These are phyloP conservation scores for Tricholoma hemisulphureum DNA, from an alignment of 768 basidiomycete species.

Conservation along the genomic window DNA sequence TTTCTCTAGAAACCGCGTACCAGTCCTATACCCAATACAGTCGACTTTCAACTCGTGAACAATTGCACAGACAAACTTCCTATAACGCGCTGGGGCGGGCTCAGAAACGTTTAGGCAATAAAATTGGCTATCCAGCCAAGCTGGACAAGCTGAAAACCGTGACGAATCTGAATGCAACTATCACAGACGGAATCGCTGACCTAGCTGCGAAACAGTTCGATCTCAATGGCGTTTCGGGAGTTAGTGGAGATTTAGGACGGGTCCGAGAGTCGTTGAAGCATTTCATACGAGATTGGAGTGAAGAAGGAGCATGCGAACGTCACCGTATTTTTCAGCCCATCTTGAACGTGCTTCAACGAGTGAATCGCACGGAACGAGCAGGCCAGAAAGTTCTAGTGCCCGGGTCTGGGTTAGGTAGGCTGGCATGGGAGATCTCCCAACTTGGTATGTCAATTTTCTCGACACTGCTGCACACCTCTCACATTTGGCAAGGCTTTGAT, in stretches of 20 bases:
- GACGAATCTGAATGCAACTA: constrained; percentile 36
- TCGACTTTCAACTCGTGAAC: constrained; percentile 40
- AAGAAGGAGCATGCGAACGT: constrained; percentile 55
- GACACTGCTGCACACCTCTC: not conserved
- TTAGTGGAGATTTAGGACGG: constrained; percentile 42
- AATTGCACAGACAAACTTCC: constrained; percentile 39
- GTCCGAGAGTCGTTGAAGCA: constrained; percentile 64
- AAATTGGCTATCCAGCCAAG: constrained; percentile 55
- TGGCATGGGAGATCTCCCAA: constrained; percentile 67
- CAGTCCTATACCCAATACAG: constrained; percentile 45
- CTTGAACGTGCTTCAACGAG: constrained; percentile 41
- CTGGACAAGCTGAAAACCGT: constrained; percentile 43
- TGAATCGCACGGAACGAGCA: constrained; percentile 27
- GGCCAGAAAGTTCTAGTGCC: constrained; percentile 54
- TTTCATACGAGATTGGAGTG: constrained; percentile 70
- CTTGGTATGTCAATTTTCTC: constrained; percentile 40
- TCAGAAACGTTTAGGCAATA: constrained; percentile 49
- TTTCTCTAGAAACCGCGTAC: constrained; percentile 46
- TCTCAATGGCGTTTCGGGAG: constrained; percentile 11
- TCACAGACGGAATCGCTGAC: constrained; percentile 41
- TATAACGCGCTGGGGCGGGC: constrained; percentile 43
- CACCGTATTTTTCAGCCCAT: constrained; percentile 55
- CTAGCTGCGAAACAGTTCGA: constrained; percentile 32
- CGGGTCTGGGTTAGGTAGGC: constrained; percentile 60
- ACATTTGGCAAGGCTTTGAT: constrained; percentile 42